These are phyloP conservation scores for Ambispora gerdemannii DNA, from an alignment of 192 early-diverging fungal genomes.

Conservation along the genomic window DNA sequence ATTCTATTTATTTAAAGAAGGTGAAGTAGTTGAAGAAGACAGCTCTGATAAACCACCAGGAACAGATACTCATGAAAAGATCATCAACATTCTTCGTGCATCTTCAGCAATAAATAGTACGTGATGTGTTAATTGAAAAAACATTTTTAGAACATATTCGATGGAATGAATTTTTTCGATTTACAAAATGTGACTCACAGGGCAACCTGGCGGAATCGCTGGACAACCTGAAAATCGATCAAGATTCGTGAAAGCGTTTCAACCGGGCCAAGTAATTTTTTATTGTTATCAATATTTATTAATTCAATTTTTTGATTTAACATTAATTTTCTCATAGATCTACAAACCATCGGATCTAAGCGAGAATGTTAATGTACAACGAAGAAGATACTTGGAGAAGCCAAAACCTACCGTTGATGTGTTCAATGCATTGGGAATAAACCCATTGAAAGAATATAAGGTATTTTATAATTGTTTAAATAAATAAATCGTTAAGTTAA, in stretches of 20 bases:
- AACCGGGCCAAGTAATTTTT: neutral
- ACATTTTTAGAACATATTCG: no score
- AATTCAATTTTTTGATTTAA: neutral
- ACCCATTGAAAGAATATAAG: conserved; percentile 49
- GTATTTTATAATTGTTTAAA: neutral
- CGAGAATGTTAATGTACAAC: neutral
- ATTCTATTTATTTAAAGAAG: no score
- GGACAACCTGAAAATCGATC: neutral
- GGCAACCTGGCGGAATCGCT: no score
- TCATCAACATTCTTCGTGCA: no score
- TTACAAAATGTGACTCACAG: no score
- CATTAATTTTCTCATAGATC: neutral
- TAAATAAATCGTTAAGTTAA: neutral
- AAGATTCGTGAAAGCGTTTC: neutral
- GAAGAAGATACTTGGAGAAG: neutral
- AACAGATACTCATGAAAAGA: no score
- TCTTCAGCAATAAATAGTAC: no score
- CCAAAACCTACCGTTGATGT: conserved; percentile 31
- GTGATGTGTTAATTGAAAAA: no score
- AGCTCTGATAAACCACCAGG: no score
- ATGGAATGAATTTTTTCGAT: no score
- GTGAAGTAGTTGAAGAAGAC: no score
- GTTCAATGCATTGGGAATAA: conserved; percentile 39
- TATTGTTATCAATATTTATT: neutral
- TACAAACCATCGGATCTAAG: neutral